Conservation (phyloP, 2,329 filamentous ascomycete genomes). For the Diaporthe caulivora region DNA sequence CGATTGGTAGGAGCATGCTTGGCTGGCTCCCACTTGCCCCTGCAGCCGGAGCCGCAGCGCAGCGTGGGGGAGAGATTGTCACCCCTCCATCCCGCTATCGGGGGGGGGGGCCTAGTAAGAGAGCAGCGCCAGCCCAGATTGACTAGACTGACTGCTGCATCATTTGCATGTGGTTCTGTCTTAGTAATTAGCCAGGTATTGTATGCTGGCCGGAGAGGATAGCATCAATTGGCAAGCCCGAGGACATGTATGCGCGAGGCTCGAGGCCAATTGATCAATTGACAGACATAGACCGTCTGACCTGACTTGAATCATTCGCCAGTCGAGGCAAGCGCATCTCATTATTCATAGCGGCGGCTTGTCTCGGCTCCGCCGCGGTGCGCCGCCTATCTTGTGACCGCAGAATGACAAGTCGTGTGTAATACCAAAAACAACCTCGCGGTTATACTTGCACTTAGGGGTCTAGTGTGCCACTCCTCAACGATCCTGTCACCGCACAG, state of each 20-base stretch:
- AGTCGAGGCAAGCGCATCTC: constrained; percentile 1
- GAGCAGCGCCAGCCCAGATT: background rate
- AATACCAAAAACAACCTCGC: constrained; percentile 40
- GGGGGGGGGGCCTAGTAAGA: background rate
- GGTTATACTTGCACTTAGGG: constrained; percentile 70
- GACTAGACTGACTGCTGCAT: background rate
- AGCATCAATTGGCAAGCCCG: background rate
- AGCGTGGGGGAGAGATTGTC: constrained; percentile 28
- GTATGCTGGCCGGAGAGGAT: background rate
- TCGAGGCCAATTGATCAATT: constrained; percentile 16
- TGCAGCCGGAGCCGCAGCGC: constrained; percentile 4
- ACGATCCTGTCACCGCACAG: constrained; percentile 17
- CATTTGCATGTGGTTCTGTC: background rate
- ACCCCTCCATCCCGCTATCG: constrained; percentile 40
- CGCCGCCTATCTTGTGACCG: constrained; percentile 36
- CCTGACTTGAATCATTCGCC: constrained; percentile 25
- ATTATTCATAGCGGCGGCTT: constrained; percentile 41
- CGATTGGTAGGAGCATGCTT: constrained; percentile 16
- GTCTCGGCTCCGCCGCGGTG: constrained; percentile 31
- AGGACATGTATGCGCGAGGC: background rate
- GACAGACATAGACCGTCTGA: background rate
- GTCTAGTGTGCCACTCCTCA: constrained; percentile 55
- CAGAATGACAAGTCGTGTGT: constrained; percentile 33
- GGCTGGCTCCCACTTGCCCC: background rate
- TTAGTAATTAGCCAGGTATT: too few relatives aligned